Base-by-base conservation (phyloP, 208 protist genomes). In the Acanthamoeba castellanii region DNA sequence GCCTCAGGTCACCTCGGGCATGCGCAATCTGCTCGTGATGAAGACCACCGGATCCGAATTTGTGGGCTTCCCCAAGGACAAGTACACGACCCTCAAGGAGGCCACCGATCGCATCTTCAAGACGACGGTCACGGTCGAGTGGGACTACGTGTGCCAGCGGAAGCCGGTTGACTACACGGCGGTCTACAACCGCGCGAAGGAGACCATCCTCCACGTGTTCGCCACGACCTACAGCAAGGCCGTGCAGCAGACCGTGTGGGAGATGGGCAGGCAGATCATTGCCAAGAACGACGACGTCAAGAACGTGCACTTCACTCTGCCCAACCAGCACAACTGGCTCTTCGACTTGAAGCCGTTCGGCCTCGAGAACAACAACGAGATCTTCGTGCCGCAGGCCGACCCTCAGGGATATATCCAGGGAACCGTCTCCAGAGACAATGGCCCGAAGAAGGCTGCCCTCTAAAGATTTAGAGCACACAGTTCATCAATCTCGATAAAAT, bases 41-140 rank as follows among this genome's bases (percentile, higher is more conserved):
- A 97, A 97, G 94, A 97, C 96, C 4, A 97, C 95, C 25, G 78
- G 93, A 64, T 96, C 94, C n/a, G 96, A 95, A n/a, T 97, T 97
- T 47, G 96, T 95, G 76, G 93, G 93, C 27, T 97, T 96, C 92
- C 34, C 76, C 25, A 30, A 78, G 18, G 82, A 95, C 37, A 16
- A 95, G 85, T 97, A 96, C 59, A 97, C 96, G 7, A 97, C 96
- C 18, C 85, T 97, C 20, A 42, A 42, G 34, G 96, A 97, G 34
- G 96, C 95, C 14, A 95, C 55, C 42, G 96, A 97, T 50, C 66
- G 95, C 72, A 52, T 97, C 2, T 97, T 97, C 72, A 76, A 74
- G 8, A 97, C 95, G 4, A 47, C 78, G 34, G 91, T 97, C 1
- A 88, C 45, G 52, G 55, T 68, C 27, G 50, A 68, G 16, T 96